Base-by-base conservation (phyloP, 257 asterid species). In the Ligustrum vulgare region DNA sequence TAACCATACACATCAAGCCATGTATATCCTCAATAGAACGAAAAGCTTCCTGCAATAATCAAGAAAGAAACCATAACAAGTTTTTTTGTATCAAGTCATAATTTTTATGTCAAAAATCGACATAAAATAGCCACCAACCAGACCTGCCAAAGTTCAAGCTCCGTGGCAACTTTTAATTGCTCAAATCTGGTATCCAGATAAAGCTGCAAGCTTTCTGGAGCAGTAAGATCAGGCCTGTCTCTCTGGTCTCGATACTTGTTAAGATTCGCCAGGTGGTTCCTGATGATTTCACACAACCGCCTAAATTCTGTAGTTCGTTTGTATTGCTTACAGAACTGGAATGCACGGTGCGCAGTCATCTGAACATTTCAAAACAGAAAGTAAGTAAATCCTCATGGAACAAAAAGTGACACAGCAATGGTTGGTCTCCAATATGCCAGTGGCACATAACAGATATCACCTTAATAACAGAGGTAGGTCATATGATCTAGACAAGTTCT, bases 341-440 rank as follows among this genome's bases (percentile, higher is more conserved):
- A 92, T 77, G 98, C 97, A 3, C 98, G 97, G 43, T 92, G 97
- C 25, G 97, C 97, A 11, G 97, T 92, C 98, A 94, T 94, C 98
- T 94, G 82, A 70, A 76, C 51, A 73, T 56, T 73, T 32, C n/a
- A 63, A 31, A 76, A 67, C 35, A 51, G 75, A 70, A 74, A 66
- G 47, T 32, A 70, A 47, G 73, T 34, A 58, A 76, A 68, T 56
- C n/a, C n/a, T 5, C 70, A 49, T 51, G 28, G 25, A 56, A 56
- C 31, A 20, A 56, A 54, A 56, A 9, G 28, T 56, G 64, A n/a
- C 7, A 20, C 2, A 18, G 64, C 64, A 56, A n/a, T 56, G 64
- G 20, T 56, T 56, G 20, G 64, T 20, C 12, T 20, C 6, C 64
- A 8, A 20, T 56, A 56, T 6, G 64, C 64, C 15, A n/a, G 35